These are phyloP conservation scores for Serpula lacrymans DNA, from an alignment of 768 basidiomycete species.

Conservation along the genomic window DNA sequence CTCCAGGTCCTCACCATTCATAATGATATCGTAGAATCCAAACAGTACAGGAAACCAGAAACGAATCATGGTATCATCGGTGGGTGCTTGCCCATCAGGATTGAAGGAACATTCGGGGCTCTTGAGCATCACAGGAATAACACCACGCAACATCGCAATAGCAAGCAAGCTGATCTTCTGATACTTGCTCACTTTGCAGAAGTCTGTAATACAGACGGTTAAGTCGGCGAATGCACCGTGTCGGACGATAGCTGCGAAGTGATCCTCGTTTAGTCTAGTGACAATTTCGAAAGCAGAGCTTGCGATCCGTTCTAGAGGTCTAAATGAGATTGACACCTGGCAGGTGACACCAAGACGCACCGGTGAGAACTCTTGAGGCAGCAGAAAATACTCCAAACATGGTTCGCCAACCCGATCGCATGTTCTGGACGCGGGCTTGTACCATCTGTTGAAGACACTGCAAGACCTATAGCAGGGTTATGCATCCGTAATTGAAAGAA, in stretches of 20 bases:
- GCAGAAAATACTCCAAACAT: constrained; percentile 99
- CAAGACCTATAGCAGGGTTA: constrained; percentile 57
- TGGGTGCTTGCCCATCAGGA: constrained; percentile 31
- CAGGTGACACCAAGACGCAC: too few species aligned
- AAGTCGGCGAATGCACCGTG: constrained; percentile 95
- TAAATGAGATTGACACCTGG: not conserved
- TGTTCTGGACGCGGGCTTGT: constrained; percentile 88
- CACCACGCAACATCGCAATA: constrained; percentile 92
- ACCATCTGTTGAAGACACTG: constrained; percentile 99
- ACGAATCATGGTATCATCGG: constrained; percentile 87
- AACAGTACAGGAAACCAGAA: constrained; percentile 98
- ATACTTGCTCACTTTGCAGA: constrained; percentile 99
- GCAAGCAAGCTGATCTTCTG: constrained; percentile 97
- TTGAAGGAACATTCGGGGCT: constrained; percentile 63
- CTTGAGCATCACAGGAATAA: constrained; percentile 88
- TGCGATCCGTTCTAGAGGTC: constrained; percentile 72
- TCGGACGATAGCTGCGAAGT: constrained; percentile 87
- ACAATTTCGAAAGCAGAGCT: constrained; percentile 96
- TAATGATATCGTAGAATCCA: constrained; percentile 99
- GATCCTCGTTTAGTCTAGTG: constrained; percentile 83
- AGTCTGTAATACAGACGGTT: constrained; percentile 96
- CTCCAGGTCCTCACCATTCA: constrained; percentile 99
- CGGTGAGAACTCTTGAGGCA: constrained; percentile 88
- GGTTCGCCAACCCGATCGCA: constrained; percentile 98
- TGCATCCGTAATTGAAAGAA: constrained; percentile 5